phyloP scores from a whole-genome alignment of 345 rosid species.

The Syzygium jambos region DNA sequence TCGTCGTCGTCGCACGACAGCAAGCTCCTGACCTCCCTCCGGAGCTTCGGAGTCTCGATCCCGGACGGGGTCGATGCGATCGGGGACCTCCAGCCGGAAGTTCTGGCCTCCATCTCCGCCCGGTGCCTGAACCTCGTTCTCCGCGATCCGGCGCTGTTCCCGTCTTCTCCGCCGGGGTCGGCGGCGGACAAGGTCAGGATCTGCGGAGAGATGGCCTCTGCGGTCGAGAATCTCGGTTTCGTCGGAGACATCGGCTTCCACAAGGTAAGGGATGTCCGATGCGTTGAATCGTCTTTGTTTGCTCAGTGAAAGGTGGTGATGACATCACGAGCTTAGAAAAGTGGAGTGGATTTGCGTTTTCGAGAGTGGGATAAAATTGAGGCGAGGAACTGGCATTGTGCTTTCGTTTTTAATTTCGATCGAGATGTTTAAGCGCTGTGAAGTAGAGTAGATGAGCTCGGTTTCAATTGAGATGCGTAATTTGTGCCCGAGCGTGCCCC shows the following conservation, averaged over 20 bases:
- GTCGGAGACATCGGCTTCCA: constrained; percentile 47
- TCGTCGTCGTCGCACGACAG: constrained; percentile 10
- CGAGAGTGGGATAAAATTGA: not conserved
- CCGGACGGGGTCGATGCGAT: constrained; percentile 32
- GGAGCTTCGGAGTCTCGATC: constrained; percentile 37
- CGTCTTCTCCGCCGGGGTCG: constrained; percentile 30
- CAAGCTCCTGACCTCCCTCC: constrained; percentile 33
- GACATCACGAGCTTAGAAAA: not conserved
- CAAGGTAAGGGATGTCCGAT: constrained; percentile 29
- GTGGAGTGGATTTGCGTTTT: not conserved
- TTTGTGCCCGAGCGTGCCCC: not conserved
- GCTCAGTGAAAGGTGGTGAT: not conserved
- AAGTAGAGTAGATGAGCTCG: not conserved
- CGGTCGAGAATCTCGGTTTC: constrained; percentile 54
- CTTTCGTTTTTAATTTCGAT: not conserved
- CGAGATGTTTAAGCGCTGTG: not conserved
- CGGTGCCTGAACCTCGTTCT: constrained; percentile 48
- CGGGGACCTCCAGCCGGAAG: constrained; percentile 26
- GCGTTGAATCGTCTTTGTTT: not conserved
- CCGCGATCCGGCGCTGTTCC: constrained; percentile 23
- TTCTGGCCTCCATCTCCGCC: constrained; percentile 46
- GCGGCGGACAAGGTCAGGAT: constrained; percentile 46
- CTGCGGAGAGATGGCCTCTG: constrained; percentile 47
- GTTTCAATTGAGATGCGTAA: not conserved
- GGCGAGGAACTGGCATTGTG: not conserved